These are phyloP conservation scores for Tranzscheliella williamsii DNA, from an alignment of 1,284 basidiomycete genomes.

Conservation along the genomic window DNA sequence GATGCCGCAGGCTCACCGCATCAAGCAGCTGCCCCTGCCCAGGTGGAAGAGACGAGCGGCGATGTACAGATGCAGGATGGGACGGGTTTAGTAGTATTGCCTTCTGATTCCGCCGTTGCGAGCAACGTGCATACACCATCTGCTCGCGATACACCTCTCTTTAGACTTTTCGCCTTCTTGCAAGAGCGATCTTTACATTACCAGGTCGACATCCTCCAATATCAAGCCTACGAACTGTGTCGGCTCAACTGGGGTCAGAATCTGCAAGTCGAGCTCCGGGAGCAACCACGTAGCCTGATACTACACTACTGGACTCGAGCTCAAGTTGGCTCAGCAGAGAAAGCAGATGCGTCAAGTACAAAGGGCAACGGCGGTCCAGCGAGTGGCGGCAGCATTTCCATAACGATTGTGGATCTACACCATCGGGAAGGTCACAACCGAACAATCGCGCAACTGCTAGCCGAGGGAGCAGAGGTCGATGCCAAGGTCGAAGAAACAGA, in stretches of 20 bases:
- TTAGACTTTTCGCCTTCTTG: conserved; percentile 45
- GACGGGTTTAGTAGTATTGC: too few relatives aligned
- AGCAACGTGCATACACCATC: too few relatives aligned
- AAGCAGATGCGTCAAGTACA: conserved; percentile 4
- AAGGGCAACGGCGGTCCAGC: conserved; percentile 13
- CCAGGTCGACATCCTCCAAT: conserved; percentile 54
- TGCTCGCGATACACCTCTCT: conserved; percentile 38
- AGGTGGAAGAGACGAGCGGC: conserved; percentile 4
- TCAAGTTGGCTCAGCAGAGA: conserved; percentile 1
- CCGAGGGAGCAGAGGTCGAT: too few relatives aligned
- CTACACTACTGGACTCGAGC: conserved; percentile 46
- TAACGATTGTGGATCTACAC: conserved; percentile 23
- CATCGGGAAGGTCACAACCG: conserved; percentile 13
- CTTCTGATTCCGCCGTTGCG: too few relatives aligned
- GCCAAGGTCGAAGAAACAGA: too few relatives aligned
- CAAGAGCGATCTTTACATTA: conserved; percentile 54
- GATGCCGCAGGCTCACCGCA: conserved; percentile 3
- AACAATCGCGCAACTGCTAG: conserved; percentile 14
- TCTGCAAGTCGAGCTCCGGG: conserved; percentile 23
- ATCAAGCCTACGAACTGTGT: conserved; percentile 46
- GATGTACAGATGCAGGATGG: too few relatives aligned
- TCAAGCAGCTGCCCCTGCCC: conserved; percentile 2
- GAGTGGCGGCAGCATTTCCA: conserved; percentile 24
- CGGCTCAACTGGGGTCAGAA: conserved; percentile 48
- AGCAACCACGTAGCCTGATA: conserved; percentile 26